Evolutionary conservation across 176 grass and related monocot genomes (phyloP).

Genomic region (Rhynchospora tenuis): DNA sequence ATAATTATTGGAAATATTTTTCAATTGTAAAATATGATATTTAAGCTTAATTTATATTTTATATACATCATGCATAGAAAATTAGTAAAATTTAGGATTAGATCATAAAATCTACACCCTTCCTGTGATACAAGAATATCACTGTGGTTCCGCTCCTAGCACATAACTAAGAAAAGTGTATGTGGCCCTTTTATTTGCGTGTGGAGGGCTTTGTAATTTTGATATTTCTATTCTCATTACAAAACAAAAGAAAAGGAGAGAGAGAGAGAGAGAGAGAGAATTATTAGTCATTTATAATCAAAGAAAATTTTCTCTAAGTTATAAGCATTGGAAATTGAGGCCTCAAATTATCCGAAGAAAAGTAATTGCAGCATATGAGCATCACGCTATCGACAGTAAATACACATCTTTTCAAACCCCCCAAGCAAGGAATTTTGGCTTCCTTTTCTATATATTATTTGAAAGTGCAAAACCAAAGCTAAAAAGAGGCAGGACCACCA

Average conservation of each 20-base stretch:
- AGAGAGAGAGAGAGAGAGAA: too few species aligned
- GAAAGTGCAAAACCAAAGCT: conserved; percentile 3
- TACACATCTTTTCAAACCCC: background rate
- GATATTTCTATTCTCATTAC: background rate
- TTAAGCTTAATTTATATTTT: too few species aligned
- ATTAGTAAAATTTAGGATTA: too few species aligned
- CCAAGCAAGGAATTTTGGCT: conserved; percentile 2
- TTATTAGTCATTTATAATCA: too few species aligned
- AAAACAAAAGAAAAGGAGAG: background rate
- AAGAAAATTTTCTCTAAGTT: background rate
- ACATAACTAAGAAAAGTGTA: background rate
- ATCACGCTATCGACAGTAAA: background rate
- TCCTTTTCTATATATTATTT: background rate
- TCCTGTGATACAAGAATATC: background rate
- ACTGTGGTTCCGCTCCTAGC: background rate
- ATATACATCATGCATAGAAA: too few species aligned
- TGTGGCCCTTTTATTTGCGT: background rate
- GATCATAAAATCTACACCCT: background rate
- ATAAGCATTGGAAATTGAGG: background rate
- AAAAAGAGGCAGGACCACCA: background rate
- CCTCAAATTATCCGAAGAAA: background rate
- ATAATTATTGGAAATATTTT: too few species aligned
- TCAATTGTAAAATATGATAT: too few species aligned
- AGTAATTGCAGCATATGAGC: background rate
- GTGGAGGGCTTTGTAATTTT: background rate